Evolutionary conservation across 2,329 filamentous ascomycete genomes (phyloP).

Genomic region (Fulvia fulva): DNA sequence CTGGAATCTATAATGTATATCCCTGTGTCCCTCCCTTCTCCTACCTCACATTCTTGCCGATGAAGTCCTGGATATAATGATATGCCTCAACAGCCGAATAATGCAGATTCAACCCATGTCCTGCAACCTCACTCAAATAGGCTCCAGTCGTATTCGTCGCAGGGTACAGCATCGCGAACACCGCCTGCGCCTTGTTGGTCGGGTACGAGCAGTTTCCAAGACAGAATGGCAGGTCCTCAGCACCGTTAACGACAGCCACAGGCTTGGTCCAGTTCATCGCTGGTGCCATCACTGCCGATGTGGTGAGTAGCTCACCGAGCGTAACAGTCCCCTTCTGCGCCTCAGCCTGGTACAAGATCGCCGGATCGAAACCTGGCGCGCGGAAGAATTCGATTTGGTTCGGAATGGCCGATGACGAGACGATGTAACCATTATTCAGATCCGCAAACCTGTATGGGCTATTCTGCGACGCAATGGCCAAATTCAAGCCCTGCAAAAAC

Average conservation of each 20-base stretch:
- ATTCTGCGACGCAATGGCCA: constrained; percentile 29
- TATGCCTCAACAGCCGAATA: constrained; percentile 29
- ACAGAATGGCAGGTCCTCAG: constrained; percentile 31
- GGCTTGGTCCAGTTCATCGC: constrained; percentile 26
- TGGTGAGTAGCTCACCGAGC: constrained; percentile 31
- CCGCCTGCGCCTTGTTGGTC: constrained; percentile 20
- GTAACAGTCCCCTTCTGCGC: constrained; percentile 30
- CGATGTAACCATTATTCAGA: constrained; percentile 29
- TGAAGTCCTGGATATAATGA: constrained; percentile 27
- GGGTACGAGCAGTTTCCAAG: constrained; percentile 31
- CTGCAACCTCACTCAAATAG: constrained; percentile 26
- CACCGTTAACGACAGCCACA: constrained; percentile 31
- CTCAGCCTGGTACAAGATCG: constrained; percentile 26
- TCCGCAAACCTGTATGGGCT: constrained; percentile 30
- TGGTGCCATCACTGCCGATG: constrained; percentile 11
- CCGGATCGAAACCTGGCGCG: constrained; percentile 29
- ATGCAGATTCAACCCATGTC: constrained; percentile 34
- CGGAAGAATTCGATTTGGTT: constrained; percentile 33
- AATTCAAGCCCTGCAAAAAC: constrained; percentile 27
- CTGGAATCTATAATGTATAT: not conserved
- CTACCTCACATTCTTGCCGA: constrained; percentile 13
- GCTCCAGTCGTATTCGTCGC: constrained; percentile 15
- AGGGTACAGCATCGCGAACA: constrained; percentile 24
- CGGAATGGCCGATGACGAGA: constrained; percentile 20
- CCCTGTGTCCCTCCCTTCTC: not conserved